Conservation (phyloP, 495 filamentous ascomycete species). For the Penicillium egyptiacum region DNA sequence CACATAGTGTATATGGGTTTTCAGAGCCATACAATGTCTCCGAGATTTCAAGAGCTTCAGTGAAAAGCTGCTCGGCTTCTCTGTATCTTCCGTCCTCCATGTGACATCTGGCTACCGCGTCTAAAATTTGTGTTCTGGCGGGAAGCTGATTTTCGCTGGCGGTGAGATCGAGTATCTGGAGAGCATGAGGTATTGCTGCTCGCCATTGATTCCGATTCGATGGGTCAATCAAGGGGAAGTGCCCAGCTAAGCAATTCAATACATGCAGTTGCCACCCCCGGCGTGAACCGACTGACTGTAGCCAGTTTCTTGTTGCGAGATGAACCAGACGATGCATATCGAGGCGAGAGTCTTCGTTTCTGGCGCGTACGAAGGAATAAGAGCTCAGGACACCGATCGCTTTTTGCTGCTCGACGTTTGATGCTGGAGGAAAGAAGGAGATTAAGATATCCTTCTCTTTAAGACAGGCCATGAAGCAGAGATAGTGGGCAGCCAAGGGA, state of each 20-base stretch:
- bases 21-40: conserved; percentile 21
- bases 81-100: conserved; percentile 17
- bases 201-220: conserved; percentile 26
- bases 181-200: conserved; percentile 37
- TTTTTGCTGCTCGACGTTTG: conserved; percentile 18
- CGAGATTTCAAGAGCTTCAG: conserved; percentile 17
- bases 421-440: conserved; percentile 16
- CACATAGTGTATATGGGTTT: background rate
- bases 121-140: background rate
- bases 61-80: conserved; percentile 18
- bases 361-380: conserved; percentile 32
- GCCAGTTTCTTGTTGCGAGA: conserved; percentile 37
- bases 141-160: background rate
- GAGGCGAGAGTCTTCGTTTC: background rate
- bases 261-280: conserved; percentile 13
- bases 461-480: conserved; percentile 47
- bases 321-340: conserved; percentile 30
- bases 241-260: conserved; percentile 12
- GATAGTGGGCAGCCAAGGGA: conserved; percentile 32
- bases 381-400: conserved; percentile 34
- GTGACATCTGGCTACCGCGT: conserved; percentile 4
- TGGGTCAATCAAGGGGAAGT: conserved; percentile 24
- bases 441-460: conserved; percentile 28
- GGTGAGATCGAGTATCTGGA: conserved; percentile 14
- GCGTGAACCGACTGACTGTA: conserved; percentile 12